These are phyloP conservation scores for Anthoceros angustus DNA, from an alignment of 225 moss, liverwort and hornwort genomes.

Conservation along the genomic window DNA sequence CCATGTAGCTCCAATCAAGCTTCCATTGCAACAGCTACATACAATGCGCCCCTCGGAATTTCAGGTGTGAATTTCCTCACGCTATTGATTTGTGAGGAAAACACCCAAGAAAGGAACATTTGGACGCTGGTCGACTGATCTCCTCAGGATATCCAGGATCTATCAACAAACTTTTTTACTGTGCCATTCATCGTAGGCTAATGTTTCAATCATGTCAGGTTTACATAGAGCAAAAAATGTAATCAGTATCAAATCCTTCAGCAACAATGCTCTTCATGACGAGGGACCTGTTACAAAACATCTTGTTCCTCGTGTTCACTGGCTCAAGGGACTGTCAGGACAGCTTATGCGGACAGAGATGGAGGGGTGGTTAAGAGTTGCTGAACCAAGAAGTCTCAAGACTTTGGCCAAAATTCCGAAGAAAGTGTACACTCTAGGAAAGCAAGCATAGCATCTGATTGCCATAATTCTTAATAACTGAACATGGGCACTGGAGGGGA, in stretches of 20 bases:
- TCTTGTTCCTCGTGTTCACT: constrained; percentile 46
- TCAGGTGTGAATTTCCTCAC: too few species aligned
- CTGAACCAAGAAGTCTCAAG: neutral
- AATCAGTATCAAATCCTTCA: constrained; percentile 96
- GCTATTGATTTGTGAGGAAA: too few species aligned
- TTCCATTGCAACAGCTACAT: constrained; percentile 74
- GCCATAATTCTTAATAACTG: too few species aligned
- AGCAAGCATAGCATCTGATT: too few species aligned
- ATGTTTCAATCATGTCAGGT: constrained; percentile 75
- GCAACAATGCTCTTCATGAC: constrained; percentile 95
- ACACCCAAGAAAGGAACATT: too few species aligned
- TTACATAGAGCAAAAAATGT: constrained; percentile 90
- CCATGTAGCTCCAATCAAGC: constrained; percentile 96
- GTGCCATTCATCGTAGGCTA: constrained; percentile 85
- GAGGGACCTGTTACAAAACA: constrained; percentile 76
- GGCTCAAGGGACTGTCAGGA: constrained; percentile 13
- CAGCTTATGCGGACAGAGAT: constrained; percentile 3
- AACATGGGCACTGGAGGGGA: too few species aligned
- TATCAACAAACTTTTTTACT: constrained; percentile 61
- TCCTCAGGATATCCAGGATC: constrained; percentile 63
- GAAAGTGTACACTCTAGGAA: too few species aligned
- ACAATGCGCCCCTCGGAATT: neutral
- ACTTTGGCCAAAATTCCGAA: too few species aligned
- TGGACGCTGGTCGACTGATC: constrained; percentile 18
- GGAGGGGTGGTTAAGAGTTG: constrained; percentile 7